Evolutionary conservation across 257 asterid genomes (phyloP).

Genomic region (Jacaranda mimosifolia): DNA sequence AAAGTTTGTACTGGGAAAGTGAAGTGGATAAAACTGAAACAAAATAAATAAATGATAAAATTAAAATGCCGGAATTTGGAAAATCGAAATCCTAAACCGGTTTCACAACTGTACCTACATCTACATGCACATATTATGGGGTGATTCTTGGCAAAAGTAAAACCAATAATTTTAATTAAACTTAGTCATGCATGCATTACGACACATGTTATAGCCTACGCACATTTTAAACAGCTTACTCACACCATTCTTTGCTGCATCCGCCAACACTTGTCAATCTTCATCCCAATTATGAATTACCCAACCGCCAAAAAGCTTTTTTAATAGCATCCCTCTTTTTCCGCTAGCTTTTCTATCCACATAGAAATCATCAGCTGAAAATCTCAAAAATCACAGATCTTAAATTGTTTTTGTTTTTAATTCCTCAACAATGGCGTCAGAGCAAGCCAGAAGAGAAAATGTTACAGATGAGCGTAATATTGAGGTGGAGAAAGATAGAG

Average conservation of each 20-base stretch:
- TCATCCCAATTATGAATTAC: not conserved
- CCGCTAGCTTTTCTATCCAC: not conserved
- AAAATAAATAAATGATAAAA: not conserved
- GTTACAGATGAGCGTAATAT: conserved; percentile 40
- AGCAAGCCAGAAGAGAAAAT: conserved; percentile 55
- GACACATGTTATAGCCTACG: conserved; percentile 37
- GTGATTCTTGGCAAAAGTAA: no score
- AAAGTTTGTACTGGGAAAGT: no score
- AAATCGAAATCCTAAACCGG: no score
- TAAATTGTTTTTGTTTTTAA: not conserved
- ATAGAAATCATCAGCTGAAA: not conserved
- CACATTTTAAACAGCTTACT: conserved; percentile 23
- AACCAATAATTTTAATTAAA: not conserved
- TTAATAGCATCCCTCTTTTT: not conserved
- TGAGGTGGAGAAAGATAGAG: conserved; percentile 60
- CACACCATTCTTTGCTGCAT: conserved; percentile 2
- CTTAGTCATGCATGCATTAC: conserved; percentile 14
- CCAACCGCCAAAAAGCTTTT: conserved; percentile 35
- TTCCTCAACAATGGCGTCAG: conserved; percentile 50
- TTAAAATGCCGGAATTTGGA: not conserved
- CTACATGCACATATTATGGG: no score
- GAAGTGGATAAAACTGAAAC: not conserved
- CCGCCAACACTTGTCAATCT: conserved; percentile 33
- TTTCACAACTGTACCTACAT: no score
- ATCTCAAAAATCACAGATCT: no score